These are phyloP conservation scores for Xylaria palmicola DNA, from an alignment of 495 filamentous ascomycete species.

Conservation along the genomic window DNA sequence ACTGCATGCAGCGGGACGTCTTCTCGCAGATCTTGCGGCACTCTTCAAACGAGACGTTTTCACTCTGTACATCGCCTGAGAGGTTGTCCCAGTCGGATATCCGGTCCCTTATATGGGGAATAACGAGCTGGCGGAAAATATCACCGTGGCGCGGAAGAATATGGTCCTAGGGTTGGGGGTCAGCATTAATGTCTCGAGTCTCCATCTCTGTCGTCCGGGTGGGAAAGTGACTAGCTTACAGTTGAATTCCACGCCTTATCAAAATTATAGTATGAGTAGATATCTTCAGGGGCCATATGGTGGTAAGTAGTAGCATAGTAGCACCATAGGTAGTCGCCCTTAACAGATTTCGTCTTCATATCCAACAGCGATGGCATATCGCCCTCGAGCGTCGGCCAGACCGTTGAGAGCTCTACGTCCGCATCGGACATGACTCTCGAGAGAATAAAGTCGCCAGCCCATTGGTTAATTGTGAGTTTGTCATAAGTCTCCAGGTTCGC, in stretches of 20 bases:
- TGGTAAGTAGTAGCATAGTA: conserved; percentile 43
- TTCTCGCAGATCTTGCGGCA: conserved; percentile 34
- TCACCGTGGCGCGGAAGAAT: conserved; percentile 22
- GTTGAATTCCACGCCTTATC: conserved; percentile 39
- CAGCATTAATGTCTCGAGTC: neutral
- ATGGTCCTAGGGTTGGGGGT: neutral
- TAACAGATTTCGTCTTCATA: conserved; percentile 34
- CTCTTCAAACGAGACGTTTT: conserved; percentile 19
- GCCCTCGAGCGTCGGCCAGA: conserved; percentile 37
- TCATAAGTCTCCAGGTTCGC: conserved; percentile 8
- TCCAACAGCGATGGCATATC: conserved; percentile 34
- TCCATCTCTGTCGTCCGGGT: neutral
- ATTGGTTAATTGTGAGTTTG: conserved; percentile 34
- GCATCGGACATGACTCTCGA: conserved; percentile 39
- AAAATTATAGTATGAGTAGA: conserved; percentile 41
- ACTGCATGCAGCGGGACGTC: conserved; percentile 36
- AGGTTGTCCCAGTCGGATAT: conserved; percentile 40
- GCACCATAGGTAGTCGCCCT: conserved; percentile 42
- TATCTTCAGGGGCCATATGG: conserved; percentile 42
- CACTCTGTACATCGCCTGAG: conserved; percentile 20
- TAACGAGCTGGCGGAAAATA: conserved; percentile 34
- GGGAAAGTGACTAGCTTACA: conserved; percentile 11
- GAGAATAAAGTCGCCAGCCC: conserved; percentile 49
- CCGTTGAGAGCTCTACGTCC: conserved; percentile 36
- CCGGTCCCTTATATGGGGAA: conserved; percentile 16